Conservation (phyloP, 192 early-diverging fungal species). For the Coemansia sp. region DNA sequence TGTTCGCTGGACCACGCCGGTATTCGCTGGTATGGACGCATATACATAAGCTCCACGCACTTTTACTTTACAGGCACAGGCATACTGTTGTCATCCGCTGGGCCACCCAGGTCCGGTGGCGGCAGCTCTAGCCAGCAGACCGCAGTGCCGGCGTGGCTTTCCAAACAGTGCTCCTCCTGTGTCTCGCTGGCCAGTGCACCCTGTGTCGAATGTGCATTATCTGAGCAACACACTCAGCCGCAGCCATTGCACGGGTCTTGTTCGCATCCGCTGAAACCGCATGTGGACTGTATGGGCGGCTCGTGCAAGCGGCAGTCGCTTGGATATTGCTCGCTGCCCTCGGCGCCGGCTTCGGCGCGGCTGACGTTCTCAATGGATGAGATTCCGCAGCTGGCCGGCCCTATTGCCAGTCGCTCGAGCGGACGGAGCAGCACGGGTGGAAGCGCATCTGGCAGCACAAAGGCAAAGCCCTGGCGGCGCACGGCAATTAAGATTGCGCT, state of each 20-base stretch:
- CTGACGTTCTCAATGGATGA: constrained; percentile 6
- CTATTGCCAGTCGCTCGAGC: neutral
- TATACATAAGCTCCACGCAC: constrained; percentile 22
- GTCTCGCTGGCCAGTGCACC: constrained; percentile 5
- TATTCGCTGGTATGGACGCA: constrained; percentile 47
- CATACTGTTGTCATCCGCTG: constrained; percentile 13
- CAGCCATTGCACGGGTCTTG: neutral
- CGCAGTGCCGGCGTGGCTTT: neutral
- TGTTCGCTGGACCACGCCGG: constrained; percentile 50
- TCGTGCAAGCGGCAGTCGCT: neutral
- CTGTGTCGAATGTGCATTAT: too few relatives aligned
- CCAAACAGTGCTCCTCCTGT: neutral
- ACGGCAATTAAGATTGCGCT: constrained; percentile 29
- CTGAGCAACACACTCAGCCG: neutral
- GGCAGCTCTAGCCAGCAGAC: neutral
- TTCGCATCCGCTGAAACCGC: neutral
- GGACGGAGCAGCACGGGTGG: neutral
- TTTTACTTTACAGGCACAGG: constrained; percentile 43
- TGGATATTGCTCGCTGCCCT: neutral
- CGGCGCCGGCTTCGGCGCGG: neutral
- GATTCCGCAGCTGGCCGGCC: neutral
- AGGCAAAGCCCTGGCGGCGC: constrained; percentile 32
- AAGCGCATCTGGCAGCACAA: neutral
- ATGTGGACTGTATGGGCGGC: neutral
- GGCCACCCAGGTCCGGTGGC: constrained; percentile 6